Percentiles rank a stretch among this genome's conserved stretches.
These are phyloP conservation scores for Colletotrichum spinosum DNA, from an alignment of 2,329 filamentous ascomycete genomes.

Conservation along the genomic window DNA sequence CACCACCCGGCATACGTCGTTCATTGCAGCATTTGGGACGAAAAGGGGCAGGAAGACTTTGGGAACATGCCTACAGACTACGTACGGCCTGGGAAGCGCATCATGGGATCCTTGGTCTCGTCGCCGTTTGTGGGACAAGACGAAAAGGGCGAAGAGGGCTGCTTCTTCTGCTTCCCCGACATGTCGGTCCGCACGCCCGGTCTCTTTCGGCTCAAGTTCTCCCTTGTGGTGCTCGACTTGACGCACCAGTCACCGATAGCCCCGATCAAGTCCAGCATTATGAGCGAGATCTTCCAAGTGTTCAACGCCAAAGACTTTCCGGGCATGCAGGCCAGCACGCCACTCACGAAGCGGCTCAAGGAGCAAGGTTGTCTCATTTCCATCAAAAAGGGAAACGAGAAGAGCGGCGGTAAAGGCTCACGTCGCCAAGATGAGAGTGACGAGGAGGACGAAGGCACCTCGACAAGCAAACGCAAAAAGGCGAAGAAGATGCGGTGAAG, in stretches of 20 bases:
- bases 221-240: slow-evolving; percentile 76
- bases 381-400: slow-evolving; percentile 87
- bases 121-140: slow-evolving; percentile 82
- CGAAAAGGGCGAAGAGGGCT: slow-evolving; percentile 78
- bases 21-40: slow-evolving; percentile 81
- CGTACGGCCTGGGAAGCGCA: slow-evolving; percentile 76
- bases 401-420: slow-evolving; percentile 52
- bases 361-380: slow-evolving; percentile 86
- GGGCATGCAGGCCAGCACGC: slow-evolving; percentile 83
- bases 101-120: slow-evolving; percentile 84
- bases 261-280: slow-evolving; percentile 62
- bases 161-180: slow-evolving; percentile 89
- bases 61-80: slow-evolving; percentile 79
- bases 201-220: slow-evolving; percentile 79
- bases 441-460: slow-evolving; percentile 54
- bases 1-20: slow-evolving; percentile 77
- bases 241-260: slow-evolving; percentile 65
- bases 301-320: slow-evolving; percentile 89
- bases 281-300: slow-evolving; percentile 81
- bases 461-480: slow-evolving; percentile 30
- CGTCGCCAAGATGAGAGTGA: slow-evolving; percentile 54
- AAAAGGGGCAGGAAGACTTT: slow-evolving; percentile 73
- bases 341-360: slow-evolving; percentile 78
- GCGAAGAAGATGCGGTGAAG: slow-evolving; percentile 28
- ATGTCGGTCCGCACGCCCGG: slow-evolving; percentile 83